phyloP scores from a whole-genome alignment of 2,329 filamentous ascomycete genomes.

The Atkinsonella texensis region DNA sequence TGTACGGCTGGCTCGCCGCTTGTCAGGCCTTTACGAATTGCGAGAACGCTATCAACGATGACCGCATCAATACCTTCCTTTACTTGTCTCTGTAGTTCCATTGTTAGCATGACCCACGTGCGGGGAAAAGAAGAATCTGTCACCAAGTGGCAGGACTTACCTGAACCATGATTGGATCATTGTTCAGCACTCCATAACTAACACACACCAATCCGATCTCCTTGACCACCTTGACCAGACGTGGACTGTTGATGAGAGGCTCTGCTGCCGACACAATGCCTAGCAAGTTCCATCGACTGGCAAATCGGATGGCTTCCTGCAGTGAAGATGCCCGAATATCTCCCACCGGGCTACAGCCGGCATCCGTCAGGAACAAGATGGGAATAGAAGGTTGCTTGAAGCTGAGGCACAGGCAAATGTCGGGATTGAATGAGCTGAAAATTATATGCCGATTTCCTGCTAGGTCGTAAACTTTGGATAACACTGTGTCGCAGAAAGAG shows the following conservation, averaged over 20 bases:
- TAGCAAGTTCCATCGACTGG: slow-evolving; percentile 85
- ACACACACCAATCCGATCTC: slow-evolving; percentile 90
- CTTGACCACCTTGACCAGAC: slow-evolving; percentile 86
- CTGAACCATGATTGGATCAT: slow-evolving; percentile 74
- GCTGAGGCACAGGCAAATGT: slow-evolving; percentile 84
- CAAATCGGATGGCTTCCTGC: slow-evolving; percentile 92
- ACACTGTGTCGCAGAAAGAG: slow-evolving; percentile 87
- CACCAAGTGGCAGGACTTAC: slow-evolving; percentile 29
- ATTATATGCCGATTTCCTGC: slow-evolving; percentile 79
- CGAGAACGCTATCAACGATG: slow-evolving; percentile 89
- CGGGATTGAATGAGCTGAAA: slow-evolving; percentile 95
- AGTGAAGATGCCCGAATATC: slow-evolving; percentile 84
- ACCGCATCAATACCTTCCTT: slow-evolving; percentile 95
- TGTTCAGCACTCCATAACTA: slow-evolving; percentile 85
- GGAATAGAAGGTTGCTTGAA: slow-evolving; percentile 98
- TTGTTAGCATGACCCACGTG: slow-evolving; percentile 4
- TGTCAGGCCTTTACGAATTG: slow-evolving; percentile 82
- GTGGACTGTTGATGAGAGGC: slow-evolving; percentile 77
- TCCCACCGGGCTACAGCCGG: slow-evolving; percentile 66
- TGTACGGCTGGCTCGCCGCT: slow-evolving; percentile 14
- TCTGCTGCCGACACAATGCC: slow-evolving; percentile 85
- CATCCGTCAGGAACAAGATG: slow-evolving; percentile 87
- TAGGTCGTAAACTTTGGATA: slow-evolving; percentile 80
- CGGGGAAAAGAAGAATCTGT: not conserved
- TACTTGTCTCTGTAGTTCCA: slow-evolving; percentile 59